These are phyloP conservation scores for Boletus rubropictus DNA, from an alignment of 768 basidiomycete genomes.

Conservation along the genomic window DNA sequence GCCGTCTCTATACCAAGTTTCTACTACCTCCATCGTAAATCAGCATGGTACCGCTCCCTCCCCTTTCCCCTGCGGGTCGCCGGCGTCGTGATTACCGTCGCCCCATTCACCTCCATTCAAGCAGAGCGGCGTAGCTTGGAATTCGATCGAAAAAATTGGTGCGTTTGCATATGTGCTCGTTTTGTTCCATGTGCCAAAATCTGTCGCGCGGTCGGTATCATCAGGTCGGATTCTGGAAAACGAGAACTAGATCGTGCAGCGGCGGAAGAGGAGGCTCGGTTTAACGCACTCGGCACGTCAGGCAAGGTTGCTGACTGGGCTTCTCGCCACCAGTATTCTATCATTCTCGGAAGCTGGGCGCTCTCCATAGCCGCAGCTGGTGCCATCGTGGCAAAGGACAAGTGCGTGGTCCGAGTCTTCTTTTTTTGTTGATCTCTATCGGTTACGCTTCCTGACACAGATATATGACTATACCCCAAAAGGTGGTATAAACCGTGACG, in stretches of 20 bases:
- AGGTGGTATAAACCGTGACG: conserved; percentile 10
- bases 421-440: not conserved
- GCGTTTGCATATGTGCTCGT: conserved; percentile 12
- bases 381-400: conserved; percentile 59
- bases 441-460: conserved; percentile 1
- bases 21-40: conserved; percentile 45
- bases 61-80: conserved; percentile 66
- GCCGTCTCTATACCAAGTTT: conserved; percentile 47
- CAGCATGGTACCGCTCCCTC: conserved; percentile 56
- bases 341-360: conserved; percentile 76
- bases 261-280: conserved; percentile 33
- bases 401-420: conserved; percentile 34
- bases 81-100: conserved; percentile 60
- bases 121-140: conserved; percentile 65
- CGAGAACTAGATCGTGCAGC: conserved; percentile 48
- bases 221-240: conserved; percentile 39
- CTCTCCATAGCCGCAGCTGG: conserved; percentile 59
- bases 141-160: conserved; percentile 64
- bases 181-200: not conserved
- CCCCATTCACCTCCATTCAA: conserved; percentile 63
- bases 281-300: conserved; percentile 43
- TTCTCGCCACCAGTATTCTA: conserved; percentile 58
- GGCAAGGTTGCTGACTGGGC: conserved; percentile 63
- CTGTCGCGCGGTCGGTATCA: not conserved
- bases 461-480: conserved; percentile 26